Evolutionary conservation across 2,329 filamentous ascomycete species (phyloP), one percentile per base, ranked within the genome.

Genomic region (Colletotrichum sp.): DNA sequence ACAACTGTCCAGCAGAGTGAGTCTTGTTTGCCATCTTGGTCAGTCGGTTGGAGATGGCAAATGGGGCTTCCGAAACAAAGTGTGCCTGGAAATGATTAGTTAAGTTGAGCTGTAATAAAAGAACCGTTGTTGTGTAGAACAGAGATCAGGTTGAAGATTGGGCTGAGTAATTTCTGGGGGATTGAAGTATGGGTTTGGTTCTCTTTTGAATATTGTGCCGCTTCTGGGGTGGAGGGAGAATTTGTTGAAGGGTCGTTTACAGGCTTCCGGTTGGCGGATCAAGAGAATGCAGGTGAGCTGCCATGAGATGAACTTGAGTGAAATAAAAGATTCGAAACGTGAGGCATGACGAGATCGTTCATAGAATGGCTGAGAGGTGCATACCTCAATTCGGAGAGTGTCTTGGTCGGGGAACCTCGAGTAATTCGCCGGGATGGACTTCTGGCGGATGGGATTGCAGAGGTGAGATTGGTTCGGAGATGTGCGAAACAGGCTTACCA

Each of bases 291-390:
- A 2, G 39, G 18, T 1, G 18, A 1, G 39, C 2, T 0, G 18
- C 2, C 3, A 3, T 43, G 39, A 1, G 43, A 21, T 48, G 18
- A 4, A 21, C 18, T n/a, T n/a, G 18, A 48, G 18, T 48, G 18
- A 48, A 12, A 2, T 0, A 4, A 21, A 48, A 2, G 43, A 0
- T 48, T 4, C 4, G 3, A 48, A 12, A n/a, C 1, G 18, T n/a
- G 2, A 21, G 43, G n/a, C 7, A 4, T 48, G n/a, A 48, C 18
- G 2, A 21, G 3, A n/a, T n/a, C 18, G 43, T 21, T 52, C n/a
- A 3, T 21, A 13, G 3, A 48, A 4, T 48, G 18, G 18, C 1
- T 2, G 18, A n/a, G 4, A 48, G 18, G 18, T n/a, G 39, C 39
- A 48, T n/a, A 48, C 39, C 18, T 48, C 3, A n/a, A 5, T 13